Base-by-base conservation (phyloP, 495 filamentous ascomycete species). In the Penicillium manginii region DNA sequence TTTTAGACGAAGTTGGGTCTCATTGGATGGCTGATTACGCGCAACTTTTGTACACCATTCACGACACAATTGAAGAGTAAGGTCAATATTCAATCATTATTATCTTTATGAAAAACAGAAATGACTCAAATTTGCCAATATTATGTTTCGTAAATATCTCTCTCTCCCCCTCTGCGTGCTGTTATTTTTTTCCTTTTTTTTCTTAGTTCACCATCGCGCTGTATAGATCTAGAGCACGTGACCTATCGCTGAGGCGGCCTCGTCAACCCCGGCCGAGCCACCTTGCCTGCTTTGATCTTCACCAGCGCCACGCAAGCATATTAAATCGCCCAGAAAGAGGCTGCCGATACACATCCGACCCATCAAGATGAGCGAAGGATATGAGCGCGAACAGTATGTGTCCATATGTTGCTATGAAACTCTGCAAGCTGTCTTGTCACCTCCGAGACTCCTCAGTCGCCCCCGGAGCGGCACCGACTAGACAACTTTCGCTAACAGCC, bases 311-410 rank as follows among this genome's bases (percentile, higher is more conserved):
- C 35, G 35, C 35, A 37, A 37, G 35, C 35, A 8, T 37, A 8
- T 10, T n/a, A n/a, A 37, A 37, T 37, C 15, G 12, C 35, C 15
- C 15, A n/a, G 35, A 12, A 37, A 37, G 35, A 37, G 35, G 35
- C 35, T 10, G 14, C 9, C 35, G 35, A 37, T 37, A 14, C 11
- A 14, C 4, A 8, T 37, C 35, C 11, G 14, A 37, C 15, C 35
- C 35, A 37, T 37, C 45, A 81, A 78, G 29, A 97, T 97, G 93
- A 92, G 92, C 32, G 93, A 96, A 73, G 86, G 92, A 62, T 98
- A 96, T 79, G 92, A 96, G 79, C 91, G 93, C 70, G 93, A 98
- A 79, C 75, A 83, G 85, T 87, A 82, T 17, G 71, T 67, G 55
- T 29, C 45, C 46, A 31, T 51, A 32, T 33, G 6, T 31, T 22